Evolutionary conservation across 495 filamentous ascomycete genomes (phyloP), one percentile per base, ranked within the genome.

Genomic region (Aspergillus homomorphus): DNA sequence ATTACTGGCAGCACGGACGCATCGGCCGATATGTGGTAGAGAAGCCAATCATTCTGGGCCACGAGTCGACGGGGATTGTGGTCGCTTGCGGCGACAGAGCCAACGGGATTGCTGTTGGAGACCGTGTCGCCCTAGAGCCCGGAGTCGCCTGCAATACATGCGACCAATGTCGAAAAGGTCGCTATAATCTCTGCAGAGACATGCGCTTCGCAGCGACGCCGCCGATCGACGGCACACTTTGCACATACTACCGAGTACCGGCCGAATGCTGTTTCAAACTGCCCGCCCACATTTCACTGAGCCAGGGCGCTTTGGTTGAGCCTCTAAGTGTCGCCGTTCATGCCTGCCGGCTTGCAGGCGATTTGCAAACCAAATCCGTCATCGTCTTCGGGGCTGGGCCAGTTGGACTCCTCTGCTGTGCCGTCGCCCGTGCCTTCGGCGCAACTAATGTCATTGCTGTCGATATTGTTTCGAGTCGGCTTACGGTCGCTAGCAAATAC

Each of bases 361-460:
- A 96, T 9, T 73, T 74, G 58, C 88, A 89, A 0, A 91, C 91
- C 3, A 79, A 90, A 56, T 78, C 71, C 10, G 85, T 95, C 2
- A 82, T 96, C 2, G 84, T 97, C 10, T 90, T 94, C 74, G 92
- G 92, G 4, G 88, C 90, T 14, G 92, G 92, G 0, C 89, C 92
- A 9, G 85, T 96, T 0, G 92, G 92, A 0, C 77, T 96, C 18
- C 80, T 96, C 10, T 92, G 87, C 69, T 86, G 82, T 6, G 88
- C 89, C 8, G 90, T 94, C 0, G 89, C 90, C n/a, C 77, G 80
- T 5, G 84, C 89, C 16, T 92, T 85, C 60, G 92, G 91, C 1
- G 91, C 92, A 4, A 78, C 74, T 46, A 86, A 81, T 59, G 76
- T 96, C 15, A 81, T 92, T 0, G 77, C 80, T 1, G 90, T 94